phyloP scores from a whole-genome alignment of 371 early-diverging fungal genomes.

The Paraphysoderma sedebokerense region DNA sequence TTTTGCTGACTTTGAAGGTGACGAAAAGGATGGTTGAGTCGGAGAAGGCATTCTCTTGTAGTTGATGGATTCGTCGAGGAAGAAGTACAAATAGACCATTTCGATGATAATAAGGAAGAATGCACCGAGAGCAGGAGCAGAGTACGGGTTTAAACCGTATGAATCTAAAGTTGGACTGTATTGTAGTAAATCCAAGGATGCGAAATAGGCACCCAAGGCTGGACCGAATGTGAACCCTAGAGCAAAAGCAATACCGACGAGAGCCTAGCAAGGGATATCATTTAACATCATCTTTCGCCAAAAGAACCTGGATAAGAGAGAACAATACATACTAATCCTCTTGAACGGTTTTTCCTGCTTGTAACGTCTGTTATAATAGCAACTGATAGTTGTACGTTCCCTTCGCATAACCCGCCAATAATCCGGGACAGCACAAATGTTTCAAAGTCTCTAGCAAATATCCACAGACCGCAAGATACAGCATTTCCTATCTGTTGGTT shows the following conservation, averaged over 20 bases:
- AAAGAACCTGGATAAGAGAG: background rate
- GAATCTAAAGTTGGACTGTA: constrained; percentile 26
- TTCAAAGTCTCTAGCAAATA: constrained; percentile 61
- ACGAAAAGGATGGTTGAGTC: background rate
- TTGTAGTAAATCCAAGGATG: constrained; percentile 42
- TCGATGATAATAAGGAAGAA: constrained; percentile 60
- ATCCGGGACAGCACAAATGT: constrained; percentile 71
- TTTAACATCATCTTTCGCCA: background rate
- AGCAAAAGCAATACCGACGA: constrained; percentile 92
- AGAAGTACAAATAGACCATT: constrained; percentile 44
- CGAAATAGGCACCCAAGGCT: constrained; percentile 78
- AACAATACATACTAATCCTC: constrained; percentile 36
- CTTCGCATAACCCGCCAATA: constrained; percentile 87
- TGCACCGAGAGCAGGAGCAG: constrained; percentile 71
- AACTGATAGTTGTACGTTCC: constrained; percentile 88
- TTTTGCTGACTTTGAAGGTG: constrained; percentile 2
- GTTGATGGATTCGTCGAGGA: constrained; percentile 64
- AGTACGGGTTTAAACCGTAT: constrained; percentile 53
- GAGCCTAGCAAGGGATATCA: constrained; percentile 31
- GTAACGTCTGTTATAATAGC: constrained; percentile 93
- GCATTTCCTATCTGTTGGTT: constrained; percentile 60
- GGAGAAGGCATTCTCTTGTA: constrained; percentile 12
- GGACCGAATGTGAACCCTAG: constrained; percentile 93
- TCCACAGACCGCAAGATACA: constrained; percentile 68
- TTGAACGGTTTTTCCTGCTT: constrained; percentile 48